Base-by-base conservation (phyloP, 495 filamentous ascomycete species). In the Mytilinidion resinicola region DNA sequence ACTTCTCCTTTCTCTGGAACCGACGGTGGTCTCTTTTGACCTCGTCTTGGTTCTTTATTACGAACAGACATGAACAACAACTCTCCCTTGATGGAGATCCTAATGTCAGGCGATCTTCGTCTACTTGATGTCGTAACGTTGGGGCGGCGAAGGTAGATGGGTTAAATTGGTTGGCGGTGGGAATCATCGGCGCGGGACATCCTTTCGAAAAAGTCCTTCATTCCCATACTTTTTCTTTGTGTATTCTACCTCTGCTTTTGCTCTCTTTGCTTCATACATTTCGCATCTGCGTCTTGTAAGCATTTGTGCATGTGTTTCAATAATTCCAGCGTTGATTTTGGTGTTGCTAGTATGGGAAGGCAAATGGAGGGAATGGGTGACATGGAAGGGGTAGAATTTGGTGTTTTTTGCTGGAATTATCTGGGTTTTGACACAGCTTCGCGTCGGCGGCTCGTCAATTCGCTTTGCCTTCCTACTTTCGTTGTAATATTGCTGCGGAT, bases 401-500 rank as follows among this genome's bases (percentile, higher is more conserved):
- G 17, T 17, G 34, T 53, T 38, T 19, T 21, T 25, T 25, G 14
- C 14, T 49, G 21, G 21, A 25, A 14, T 42, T 42, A 17, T 12
- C 4, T 42, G 39, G 46, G 46, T 14, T 12, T 49, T 49, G 46
- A 49, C 46, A 30, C 6, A 30, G 46, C 19, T 49, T 25, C 21
- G 33, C 46, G 14, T 25, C 14, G 33, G 46, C 46, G 46, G 20
- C 9, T 49, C 33, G 46, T 21, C 44, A 21, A 25, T 49, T 20
- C 53, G 38, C 11, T 50, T 57, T 51, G 17, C 37, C 44, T 43
- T 46, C 41, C 17, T 79, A 78, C 79, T 63, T 70, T 79, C 76
- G 74, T 80, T 82, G 76, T 82, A 80, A 79, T 78, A 64, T 51
- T 71, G 67, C 65, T 69, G 68, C 70, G 67, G 64, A 66, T 60